These are phyloP conservation scores for Paramecium tetraurelia DNA, from an alignment of 73 alveolate species.

Conservation along the genomic window DNA sequence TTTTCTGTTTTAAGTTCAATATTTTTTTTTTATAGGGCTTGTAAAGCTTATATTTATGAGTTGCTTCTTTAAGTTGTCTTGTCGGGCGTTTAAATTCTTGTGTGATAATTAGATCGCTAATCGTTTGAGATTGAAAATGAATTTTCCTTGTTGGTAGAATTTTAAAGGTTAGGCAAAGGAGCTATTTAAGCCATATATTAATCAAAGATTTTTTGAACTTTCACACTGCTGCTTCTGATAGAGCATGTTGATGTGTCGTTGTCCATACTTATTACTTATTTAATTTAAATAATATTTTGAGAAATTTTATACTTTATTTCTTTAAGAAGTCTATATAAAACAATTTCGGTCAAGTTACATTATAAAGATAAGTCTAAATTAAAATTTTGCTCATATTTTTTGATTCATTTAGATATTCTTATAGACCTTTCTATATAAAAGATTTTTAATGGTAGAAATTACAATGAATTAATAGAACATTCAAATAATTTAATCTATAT, in stretches of 20 bases:
- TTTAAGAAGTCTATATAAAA: background rate
- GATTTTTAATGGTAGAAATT: no score
- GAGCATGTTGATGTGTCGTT: constrained; percentile 28
- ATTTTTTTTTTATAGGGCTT: constrained; percentile 17
- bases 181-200: background rate
- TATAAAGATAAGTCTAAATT: no score
- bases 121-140: background rate
- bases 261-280: background rate
- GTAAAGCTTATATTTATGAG: background rate
- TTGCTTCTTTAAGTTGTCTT: background rate
- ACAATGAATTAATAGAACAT: no score
- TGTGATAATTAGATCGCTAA: constrained; percentile 10
- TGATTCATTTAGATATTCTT: no score
- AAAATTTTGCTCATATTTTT: no score
- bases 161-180: background rate
- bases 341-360: background rate
- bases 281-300: background rate
- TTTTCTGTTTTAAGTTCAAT: background rate
- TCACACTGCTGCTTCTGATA: background rate
- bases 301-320: background rate
- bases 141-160: background rate
- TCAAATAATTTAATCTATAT: no score
- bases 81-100: constrained; percentile 16
- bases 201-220: constrained; percentile 21
- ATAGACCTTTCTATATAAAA: no score